Evolutionary conservation across 139 green algal species (phyloP).

Genomic region (Micromonas commoda): DNA sequence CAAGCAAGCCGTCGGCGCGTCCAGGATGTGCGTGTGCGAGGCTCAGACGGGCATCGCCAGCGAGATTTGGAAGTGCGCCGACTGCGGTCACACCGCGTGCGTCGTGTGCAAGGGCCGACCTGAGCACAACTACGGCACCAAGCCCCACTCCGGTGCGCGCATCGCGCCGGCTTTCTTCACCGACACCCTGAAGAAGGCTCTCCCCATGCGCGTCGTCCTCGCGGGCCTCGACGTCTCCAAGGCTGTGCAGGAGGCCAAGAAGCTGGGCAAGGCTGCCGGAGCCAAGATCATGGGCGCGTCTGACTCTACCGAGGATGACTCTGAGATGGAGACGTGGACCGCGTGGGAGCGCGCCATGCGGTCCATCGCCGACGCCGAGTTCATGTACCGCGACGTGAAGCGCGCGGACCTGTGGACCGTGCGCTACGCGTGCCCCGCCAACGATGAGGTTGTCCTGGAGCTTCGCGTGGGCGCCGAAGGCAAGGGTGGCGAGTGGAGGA

Average conservation of each 20-base stretch:
- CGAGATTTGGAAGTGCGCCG: conserved; percentile 1
- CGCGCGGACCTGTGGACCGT: conserved; percentile 25
- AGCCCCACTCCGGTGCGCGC: conserved; percentile 6
- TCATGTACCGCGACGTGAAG: conserved; percentile 26
- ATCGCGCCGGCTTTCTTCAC: conserved; percentile 7
- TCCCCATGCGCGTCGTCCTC: conserved; percentile 26
- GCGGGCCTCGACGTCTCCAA: not conserved
- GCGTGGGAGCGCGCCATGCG: conserved; percentile 1
- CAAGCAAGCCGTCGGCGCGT: not conserved
- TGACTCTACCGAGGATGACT: not conserved
- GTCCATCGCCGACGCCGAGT: conserved; percentile 13
- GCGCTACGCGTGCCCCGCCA: conserved; percentile 1
- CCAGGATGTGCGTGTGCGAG: conserved; percentile 29
- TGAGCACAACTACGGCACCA: conserved; percentile 24
- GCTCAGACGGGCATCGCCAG: not conserved
- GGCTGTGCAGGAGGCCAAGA: not conserved
- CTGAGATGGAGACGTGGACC: not conserved
- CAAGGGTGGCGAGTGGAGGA: not conserved
- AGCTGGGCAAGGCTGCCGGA: not conserved
- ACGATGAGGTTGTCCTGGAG: conserved; percentile 22
- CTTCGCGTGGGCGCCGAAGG: not conserved
- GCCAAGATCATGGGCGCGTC: not conserved
- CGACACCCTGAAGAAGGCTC: conserved; percentile 14
- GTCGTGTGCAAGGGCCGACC: conserved; percentile 16
- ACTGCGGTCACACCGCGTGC: conserved; percentile 29